phyloP scores from a whole-genome alignment of 257 asterid species.

The Cynanchum wilfordii region DNA sequence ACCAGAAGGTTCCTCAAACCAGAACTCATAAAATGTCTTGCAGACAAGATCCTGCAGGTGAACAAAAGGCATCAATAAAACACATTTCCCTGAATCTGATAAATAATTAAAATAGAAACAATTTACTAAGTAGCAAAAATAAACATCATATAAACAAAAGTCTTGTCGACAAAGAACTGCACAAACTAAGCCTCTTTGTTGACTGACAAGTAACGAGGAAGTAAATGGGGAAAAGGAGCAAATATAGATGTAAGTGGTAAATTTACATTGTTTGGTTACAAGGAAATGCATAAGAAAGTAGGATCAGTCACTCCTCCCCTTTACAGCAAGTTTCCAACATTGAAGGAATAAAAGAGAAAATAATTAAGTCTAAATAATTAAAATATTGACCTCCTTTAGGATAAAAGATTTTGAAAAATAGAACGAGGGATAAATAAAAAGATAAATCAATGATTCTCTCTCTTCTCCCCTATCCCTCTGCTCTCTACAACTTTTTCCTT shows the following conservation, averaged over 20 bases:
- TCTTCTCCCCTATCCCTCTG: not conserved
- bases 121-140: not conserved
- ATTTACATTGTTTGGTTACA: no score
- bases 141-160: not conserved
- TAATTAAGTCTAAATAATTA: not conserved
- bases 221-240: not conserved
- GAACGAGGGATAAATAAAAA: not conserved
- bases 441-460: not conserved
- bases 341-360: not conserved
- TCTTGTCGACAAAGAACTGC: not conserved
- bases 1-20: slow-evolving; percentile 95
- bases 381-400: not conserved
- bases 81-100: not conserved
- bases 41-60: slow-evolving; percentile 82
- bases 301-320: not conserved
- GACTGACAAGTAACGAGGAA: not conserved
- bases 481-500: not conserved
- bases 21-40: slow-evolving; percentile 96
- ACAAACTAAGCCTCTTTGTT: not conserved
- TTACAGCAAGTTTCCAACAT: no score
- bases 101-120: not conserved
- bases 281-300: not conserved
- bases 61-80: slow-evolving; percentile 16
- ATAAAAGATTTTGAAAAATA: no score
- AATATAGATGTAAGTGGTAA: not conserved